These are phyloP conservation scores for Galerina marginata DNA, from an alignment of 768 basidiomycete species.

Conservation along the genomic window DNA sequence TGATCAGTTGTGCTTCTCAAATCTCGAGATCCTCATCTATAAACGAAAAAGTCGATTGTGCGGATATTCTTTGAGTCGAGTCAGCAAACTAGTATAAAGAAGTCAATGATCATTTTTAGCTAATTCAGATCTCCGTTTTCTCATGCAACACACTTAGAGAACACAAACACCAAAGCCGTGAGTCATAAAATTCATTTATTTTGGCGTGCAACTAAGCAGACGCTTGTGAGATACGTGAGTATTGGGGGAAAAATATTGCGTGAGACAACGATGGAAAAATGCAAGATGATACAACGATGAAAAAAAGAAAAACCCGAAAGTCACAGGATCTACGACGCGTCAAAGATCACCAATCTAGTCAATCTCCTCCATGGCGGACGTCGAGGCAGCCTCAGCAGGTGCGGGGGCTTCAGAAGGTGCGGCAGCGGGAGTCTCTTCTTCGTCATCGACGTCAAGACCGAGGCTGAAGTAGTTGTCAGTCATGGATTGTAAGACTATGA, in stretches of 20 bases:
- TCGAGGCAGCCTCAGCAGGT: slow-evolving; percentile 61
- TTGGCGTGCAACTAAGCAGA: slow-evolving; percentile 22
- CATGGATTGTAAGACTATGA: too few relatives aligned
- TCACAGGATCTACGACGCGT: slow-evolving; percentile 24
- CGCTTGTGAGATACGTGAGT: slow-evolving; percentile 17
- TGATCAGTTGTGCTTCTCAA: too few relatives aligned
- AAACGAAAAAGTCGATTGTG: too few relatives aligned
- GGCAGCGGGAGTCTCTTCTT: slow-evolving; percentile 56
- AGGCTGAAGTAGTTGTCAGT: slow-evolving; percentile 34
- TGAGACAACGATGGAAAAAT: slow-evolving; percentile 28
- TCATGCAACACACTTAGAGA: too few relatives aligned
- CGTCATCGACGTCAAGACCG: slow-evolving; percentile 89
- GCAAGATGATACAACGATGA: slow-evolving; percentile 36
- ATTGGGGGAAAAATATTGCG: slow-evolving; percentile 19
- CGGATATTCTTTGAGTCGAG: too few relatives aligned
- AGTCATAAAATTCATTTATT: slow-evolving; percentile 1
- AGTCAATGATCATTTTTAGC: too few relatives aligned
- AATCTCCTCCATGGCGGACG: slow-evolving; percentile 97
- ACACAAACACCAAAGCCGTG: too few relatives aligned
- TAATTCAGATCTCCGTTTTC: too few relatives aligned
- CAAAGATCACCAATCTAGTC: slow-evolving; percentile 53
- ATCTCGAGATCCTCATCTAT: too few relatives aligned
- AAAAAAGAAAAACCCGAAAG: slow-evolving; percentile 24
- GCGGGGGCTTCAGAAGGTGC: slow-evolving; percentile 53
- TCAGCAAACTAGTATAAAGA: too few relatives aligned